Evolutionary conservation across 2,329 filamentous ascomycete genomes (phyloP), one percentile per base, ranked within the genome.

Genomic region (Venturia pyrina): DNA sequence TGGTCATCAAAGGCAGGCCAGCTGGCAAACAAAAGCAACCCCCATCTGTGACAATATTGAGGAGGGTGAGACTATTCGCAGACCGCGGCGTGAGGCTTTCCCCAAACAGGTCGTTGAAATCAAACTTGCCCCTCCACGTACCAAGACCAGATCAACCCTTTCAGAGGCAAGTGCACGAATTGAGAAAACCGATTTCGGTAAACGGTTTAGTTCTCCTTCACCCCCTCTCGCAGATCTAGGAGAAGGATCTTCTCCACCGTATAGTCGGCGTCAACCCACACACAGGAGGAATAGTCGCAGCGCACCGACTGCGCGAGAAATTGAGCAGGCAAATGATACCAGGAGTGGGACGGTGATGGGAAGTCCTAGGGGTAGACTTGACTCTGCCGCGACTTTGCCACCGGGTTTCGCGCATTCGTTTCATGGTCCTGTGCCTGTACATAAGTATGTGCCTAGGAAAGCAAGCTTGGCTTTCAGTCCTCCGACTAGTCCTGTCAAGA

Each of bases 331-430:
- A 59, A 37, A 59, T 8, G 15, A 21, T 19, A 7, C 53, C 5
- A n/a, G n/a, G 32, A 37, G 8, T n/a, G 41, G 11, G 13, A 40
- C 46, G 48, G 40, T 10, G 28, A 28, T 4, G 13, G 15, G 7
- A 44, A 61, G 50, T 34, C 28, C 50, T 41, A 19, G 64, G 17
- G 13, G 43, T 40, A 19, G 44, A 63, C 40, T 63, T 32, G 63
- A 53, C 43, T 44, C 37, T 43, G 48, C 62, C 17, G 34, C 65
- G 46, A 41, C 62, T 41, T 59, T 67, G 8, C 63, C 32, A 21
- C 66, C 66, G 2, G 66, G 66, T 15, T 62, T 56, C 19, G 64
- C 66, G 34, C 43, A 66, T 46, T 61, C 63, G 11, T 65, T 46
- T 34, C 57, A 63, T 7, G 65, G 65, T 13, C 65, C 65, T 43